These are phyloP conservation scores for Forsythia viridissima DNA, from an alignment of 257 asterid species.

Conservation along the genomic window DNA sequence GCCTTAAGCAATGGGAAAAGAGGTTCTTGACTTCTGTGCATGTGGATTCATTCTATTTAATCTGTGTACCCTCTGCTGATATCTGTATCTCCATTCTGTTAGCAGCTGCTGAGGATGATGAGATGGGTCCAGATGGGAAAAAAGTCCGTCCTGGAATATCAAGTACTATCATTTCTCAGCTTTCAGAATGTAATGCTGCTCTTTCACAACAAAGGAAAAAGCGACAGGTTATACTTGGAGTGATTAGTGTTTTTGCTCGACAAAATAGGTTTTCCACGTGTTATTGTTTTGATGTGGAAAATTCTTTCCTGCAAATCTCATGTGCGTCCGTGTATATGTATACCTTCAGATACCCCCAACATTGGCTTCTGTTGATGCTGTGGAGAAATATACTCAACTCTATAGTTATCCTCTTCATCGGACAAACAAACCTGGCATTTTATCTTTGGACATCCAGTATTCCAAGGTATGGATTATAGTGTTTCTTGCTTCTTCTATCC, in stretches of 20 bases:
- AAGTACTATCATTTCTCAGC: slow-evolving; percentile 69
- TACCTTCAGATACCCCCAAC: slow-evolving; percentile 61
- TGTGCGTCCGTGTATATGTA: slow-evolving; percentile 7
- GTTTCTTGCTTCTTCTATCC: neutral
- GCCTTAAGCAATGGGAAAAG: slow-evolving; percentile 87
- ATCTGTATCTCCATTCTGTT: slow-evolving; percentile 22
- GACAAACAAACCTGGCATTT: slow-evolving; percentile 92
- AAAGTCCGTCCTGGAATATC: slow-evolving; percentile 81
- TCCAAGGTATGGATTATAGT: slow-evolving; percentile 59
- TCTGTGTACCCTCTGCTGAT: slow-evolving; percentile 20
- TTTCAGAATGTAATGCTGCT: slow-evolving; percentile 76
- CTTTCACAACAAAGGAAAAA: slow-evolving; percentile 94
- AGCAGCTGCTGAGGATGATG: slow-evolving; percentile 80
- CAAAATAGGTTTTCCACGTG: slow-evolving; percentile 6
- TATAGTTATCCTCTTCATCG: slow-evolving; percentile 91
- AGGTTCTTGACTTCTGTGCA: slow-evolving; percentile 49
- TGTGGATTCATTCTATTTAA: neutral
- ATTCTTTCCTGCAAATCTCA: slow-evolving; percentile 5
- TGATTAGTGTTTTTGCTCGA: slow-evolving; percentile 16
- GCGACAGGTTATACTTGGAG: slow-evolving; percentile 63
- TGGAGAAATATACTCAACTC: slow-evolving; percentile 90
- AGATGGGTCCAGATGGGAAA: slow-evolving; percentile 75
- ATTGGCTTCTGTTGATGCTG: slow-evolving; percentile 70
- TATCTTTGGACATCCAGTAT: slow-evolving; percentile 73
- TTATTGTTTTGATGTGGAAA: neutral